phyloP scores from a whole-genome alignment of 1,284 basidiomycete species.

The Acaromyces ingoldii region DNA sequence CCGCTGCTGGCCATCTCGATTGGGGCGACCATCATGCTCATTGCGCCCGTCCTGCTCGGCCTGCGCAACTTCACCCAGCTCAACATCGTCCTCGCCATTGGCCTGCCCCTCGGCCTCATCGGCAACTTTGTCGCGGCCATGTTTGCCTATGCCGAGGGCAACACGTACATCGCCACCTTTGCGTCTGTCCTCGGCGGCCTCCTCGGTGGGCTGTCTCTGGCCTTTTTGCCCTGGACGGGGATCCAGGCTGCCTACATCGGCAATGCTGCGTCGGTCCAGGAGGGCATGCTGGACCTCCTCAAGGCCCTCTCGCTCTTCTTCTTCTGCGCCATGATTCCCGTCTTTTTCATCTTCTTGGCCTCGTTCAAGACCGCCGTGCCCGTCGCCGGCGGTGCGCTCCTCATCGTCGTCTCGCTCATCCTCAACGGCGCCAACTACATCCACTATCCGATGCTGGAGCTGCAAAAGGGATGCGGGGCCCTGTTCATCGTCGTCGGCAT shows the following conservation, averaged over 20 bases:
- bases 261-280: constrained; percentile 6
- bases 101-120: constrained; percentile 25
- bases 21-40: constrained; percentile 25
- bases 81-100: constrained; percentile 15
- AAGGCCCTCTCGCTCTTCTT: constrained; percentile 16
- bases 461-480: constrained; percentile 18
- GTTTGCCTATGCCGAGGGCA: constrained; percentile 30
- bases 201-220: constrained; percentile 17
- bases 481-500: constrained; percentile 24
- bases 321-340: constrained; percentile 23
- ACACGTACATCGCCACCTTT: constrained; percentile 26
- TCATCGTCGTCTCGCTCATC: constrained; percentile 21
- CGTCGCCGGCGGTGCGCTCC: constrained; percentile 10
- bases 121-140: constrained; percentile 25
- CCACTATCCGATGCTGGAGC: constrained; percentile 3
- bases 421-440: constrained; percentile 15
- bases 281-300: background rate
- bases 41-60: constrained; percentile 14
- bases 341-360: constrained; percentile 26
- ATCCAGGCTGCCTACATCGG: constrained; percentile 11
- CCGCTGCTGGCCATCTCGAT: constrained; percentile 23
- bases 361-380: constrained; percentile 19
- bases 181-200: constrained; percentile 20
- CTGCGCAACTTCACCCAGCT: background rate
- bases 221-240: constrained; percentile 36